Evolutionary conservation across 176 grass and related monocot species (phyloP).

Genomic region (Echinochloa phyllopogon): DNA sequence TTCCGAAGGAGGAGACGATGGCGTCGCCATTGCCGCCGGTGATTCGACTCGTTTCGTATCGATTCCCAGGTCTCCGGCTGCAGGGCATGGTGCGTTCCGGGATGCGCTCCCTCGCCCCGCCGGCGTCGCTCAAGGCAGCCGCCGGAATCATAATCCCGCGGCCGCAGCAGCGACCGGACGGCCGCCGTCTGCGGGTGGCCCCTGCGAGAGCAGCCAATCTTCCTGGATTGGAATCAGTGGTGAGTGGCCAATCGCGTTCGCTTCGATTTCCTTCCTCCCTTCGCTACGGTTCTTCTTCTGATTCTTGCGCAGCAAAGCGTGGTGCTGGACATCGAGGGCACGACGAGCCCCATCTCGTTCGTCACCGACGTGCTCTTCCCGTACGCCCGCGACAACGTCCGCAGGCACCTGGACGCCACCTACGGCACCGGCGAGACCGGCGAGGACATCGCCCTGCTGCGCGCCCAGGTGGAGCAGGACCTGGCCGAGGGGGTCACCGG

Average conservation of each 20-base stretch:
- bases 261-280: too few species aligned
- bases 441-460: slow-evolving; percentile 71
- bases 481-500: slow-evolving; percentile 58
- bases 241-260: neutral
- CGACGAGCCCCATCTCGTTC: slow-evolving; percentile 91
- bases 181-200: neutral
- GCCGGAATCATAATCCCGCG: neutral
- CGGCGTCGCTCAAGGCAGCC: neutral
- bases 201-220: neutral
- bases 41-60: neutral
- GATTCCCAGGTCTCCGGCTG: neutral
- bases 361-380: slow-evolving; percentile 88
- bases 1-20: neutral
- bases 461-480: slow-evolving; percentile 70
- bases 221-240: neutral
- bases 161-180: neutral
- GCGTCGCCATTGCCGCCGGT: slow-evolving; percentile 1
- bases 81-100: neutral
- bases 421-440: slow-evolving; percentile 65
- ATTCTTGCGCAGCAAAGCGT: slow-evolving; percentile 79
- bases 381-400: slow-evolving; percentile 84
- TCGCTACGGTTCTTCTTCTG: too few species aligned
- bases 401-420: slow-evolving; percentile 66
- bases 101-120: neutral
- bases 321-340: slow-evolving; percentile 91